Evolutionary conservation across 2,329 filamentous ascomycete species (phyloP).

Genomic region (Zymoseptoria brevis): DNA sequence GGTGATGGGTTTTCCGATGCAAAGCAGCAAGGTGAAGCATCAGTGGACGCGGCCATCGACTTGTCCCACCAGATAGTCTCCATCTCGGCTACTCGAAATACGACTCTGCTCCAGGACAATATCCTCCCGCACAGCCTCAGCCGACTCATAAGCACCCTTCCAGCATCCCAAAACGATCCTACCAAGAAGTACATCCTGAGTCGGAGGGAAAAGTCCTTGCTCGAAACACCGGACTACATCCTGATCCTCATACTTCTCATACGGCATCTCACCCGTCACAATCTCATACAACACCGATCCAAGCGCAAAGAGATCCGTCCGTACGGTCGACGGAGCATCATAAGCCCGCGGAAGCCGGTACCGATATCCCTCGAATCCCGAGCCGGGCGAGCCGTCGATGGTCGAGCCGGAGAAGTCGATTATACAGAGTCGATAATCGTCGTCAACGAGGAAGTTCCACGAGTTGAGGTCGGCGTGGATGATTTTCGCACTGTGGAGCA

Average conservation of each 20-base stretch:
- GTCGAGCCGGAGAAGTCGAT: slow-evolving; percentile 6
- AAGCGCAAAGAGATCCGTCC: slow-evolving; percentile 6
- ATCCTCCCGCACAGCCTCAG: slow-evolving; percentile 1
- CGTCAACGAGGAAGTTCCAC: slow-evolving; percentile 4
- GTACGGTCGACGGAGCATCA: slow-evolving; percentile 4
- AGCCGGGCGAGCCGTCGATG: slow-evolving; percentile 3
- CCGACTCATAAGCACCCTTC: slow-evolving; percentile 4
- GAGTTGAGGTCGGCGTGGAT: slow-evolving; percentile 9
- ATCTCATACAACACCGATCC: slow-evolving; percentile 7
- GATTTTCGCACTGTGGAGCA: slow-evolving; percentile 4
- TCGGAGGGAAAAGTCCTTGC: background rate
- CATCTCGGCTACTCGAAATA: background rate
- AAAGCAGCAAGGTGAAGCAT: no score
- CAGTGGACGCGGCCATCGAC: no score
- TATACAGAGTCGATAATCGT: slow-evolving; percentile 3
- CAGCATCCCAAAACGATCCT: slow-evolving; percentile 2
- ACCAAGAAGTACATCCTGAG: background rate
- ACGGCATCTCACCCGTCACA: slow-evolving; percentile 1
- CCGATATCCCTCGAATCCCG: slow-evolving; percentile 5
- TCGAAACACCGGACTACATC: slow-evolving; percentile 1
- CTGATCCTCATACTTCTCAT: slow-evolving; percentile 1
- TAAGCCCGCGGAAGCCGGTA: slow-evolving; percentile 5
- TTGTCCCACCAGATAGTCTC: background rate
- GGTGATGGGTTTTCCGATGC: no score
- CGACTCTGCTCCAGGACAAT: background rate